Base-by-base conservation (phyloP, 108 stramenopile species). In the Nitzschia sp. region DNA sequence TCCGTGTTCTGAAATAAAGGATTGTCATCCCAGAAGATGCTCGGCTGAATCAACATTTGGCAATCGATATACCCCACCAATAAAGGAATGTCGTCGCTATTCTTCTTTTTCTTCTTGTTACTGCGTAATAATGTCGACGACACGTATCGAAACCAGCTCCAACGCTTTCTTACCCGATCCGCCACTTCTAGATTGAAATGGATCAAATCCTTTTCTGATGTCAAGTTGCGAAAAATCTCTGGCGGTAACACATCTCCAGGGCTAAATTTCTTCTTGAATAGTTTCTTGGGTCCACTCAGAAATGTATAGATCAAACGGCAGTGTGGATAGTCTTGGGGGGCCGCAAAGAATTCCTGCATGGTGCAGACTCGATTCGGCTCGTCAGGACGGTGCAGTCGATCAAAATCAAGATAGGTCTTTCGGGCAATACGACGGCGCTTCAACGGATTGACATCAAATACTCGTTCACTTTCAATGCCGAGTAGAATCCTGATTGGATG, bases 401-500 rank as follows among this genome's bases (percentile, higher is more conserved):
- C 11, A 59, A 30, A 59, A 8, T 31, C 19, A 9, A 59, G 57
- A 24, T 59, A 59, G 13, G 57, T 59, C 4, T 59, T 27, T 59
- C 57, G 57, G 31, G 31, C n/a, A 13, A 59, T 13, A n/a, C n/a
- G 57, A 9, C 57, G 57, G 27, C 29, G 57, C 29, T 17, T n/a
- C n/a, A n/a, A n/a, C n/a, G n/a, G n/a, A n/a, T n/a, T n/a, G n/a
- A n/a, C n/a, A n/a, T n/a, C n/a, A n/a, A n/a, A n/a, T n/a, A n/a
- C n/a, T 38, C 56, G 56, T 68, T 68, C 67, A 51, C 49, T 53
- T 13, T n/a, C 13, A 30, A 65, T 65, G 11, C 64, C 64, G 1
- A 65, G 30, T 30, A 65, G 5, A 29, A 65, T 31, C 33, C 64
- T 23, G 30, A 30, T 30, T 5, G 56, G 49, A n/a, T n/a, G n/a